A percentile compares a stretch with the other conserved stretches of the same genome.
These are phyloP conservation scores for Cryphonectria carpinicola DNA, from an alignment of 2,329 filamentous ascomycete species.

Conservation along the genomic window DNA sequence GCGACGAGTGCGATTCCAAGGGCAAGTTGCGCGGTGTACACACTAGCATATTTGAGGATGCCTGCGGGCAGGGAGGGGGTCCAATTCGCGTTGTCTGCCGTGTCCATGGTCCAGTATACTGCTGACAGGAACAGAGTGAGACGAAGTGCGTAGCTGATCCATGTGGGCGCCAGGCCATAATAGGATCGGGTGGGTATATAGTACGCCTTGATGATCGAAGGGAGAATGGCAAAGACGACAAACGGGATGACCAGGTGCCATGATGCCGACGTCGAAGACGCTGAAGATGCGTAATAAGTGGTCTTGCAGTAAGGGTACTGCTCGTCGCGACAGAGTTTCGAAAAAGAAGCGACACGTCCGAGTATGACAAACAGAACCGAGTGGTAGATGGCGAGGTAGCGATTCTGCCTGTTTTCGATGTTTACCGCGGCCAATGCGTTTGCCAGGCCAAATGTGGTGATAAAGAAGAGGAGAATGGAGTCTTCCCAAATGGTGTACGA, in stretches of 20 bases:
- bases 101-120: constrained; percentile 85
- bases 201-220: constrained; percentile 77
- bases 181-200: constrained; percentile 83
- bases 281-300: constrained; percentile 91
- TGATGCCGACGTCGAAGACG: constrained; percentile 87
- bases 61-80: constrained; percentile 62
- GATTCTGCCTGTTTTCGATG: constrained; percentile 67
- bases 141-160: constrained; percentile 82
- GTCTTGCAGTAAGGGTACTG: constrained; percentile 97
- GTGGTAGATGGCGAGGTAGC: constrained; percentile 80
- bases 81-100: constrained; percentile 86
- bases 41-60: constrained; percentile 72
- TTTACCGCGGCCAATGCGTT: constrained; percentile 76
- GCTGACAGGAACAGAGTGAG: constrained; percentile 75
- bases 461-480: constrained; percentile 88
- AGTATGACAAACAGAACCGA: constrained; percentile 81
- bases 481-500: constrained; percentile 99
- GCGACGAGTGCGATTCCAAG: constrained; percentile 81
- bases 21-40: constrained; percentile 78
- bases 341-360: constrained; percentile 80
- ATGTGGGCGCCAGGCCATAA: constrained; percentile 80
- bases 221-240: constrained; percentile 70
- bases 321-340: constrained; percentile 92
- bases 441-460: constrained; percentile 83
- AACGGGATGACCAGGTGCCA: constrained; percentile 89